Conservation (phyloP, 441 rosid species). For the Erodium texanum region DNA sequence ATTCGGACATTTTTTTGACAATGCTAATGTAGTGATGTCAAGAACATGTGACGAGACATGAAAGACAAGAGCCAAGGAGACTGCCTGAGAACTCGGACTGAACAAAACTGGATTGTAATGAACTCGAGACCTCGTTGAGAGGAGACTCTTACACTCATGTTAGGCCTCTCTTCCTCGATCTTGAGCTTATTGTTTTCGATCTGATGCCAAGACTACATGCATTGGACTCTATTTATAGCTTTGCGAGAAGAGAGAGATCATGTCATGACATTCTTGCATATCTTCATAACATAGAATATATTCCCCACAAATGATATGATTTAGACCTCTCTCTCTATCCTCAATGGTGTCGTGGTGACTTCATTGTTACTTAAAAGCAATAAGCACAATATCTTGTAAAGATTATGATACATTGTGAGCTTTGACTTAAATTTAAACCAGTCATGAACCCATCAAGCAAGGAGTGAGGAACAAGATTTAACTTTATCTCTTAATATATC, state of each 20-base stretch:
- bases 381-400: background rate
- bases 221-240: too few species aligned
- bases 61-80: too few species aligned
- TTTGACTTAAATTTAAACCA: background rate
- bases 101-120: too few species aligned
- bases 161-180: too few species aligned
- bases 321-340: background rate
- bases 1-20: too few species aligned
- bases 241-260: background rate
- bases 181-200: too few species aligned
- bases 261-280: background rate
- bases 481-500: background rate
- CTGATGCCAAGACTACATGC: too few species aligned
- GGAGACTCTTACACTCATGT: too few species aligned
- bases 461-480: background rate
- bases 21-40: too few species aligned
- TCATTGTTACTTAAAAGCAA: background rate
- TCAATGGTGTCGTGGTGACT: background rate
- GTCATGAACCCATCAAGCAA: background rate
- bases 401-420: background rate
- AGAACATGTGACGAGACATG: too few species aligned
- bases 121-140: too few species aligned
- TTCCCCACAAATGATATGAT: background rate
- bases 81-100: too few species aligned
- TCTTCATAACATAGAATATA: background rate